phyloP scores from a whole-genome alignment of 2,329 filamentous ascomycete species.

The Sporothrix brasiliensis region DNA sequence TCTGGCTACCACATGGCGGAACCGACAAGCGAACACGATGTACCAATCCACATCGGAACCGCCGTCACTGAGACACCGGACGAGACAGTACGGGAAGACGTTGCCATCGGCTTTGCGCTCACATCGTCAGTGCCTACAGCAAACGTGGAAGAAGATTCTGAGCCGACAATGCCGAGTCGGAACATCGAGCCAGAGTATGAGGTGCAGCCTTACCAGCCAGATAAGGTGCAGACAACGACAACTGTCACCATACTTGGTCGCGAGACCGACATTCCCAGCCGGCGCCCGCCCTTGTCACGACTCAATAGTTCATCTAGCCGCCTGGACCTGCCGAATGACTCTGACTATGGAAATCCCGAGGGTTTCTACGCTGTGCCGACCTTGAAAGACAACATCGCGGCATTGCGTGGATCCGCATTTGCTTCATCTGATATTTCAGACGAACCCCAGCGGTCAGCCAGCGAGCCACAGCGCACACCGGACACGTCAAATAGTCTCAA shows the following conservation, averaged over 20 bases:
- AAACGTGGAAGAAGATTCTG: background rate
- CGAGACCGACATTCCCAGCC: conserved; percentile 46
- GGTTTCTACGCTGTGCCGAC: conserved; percentile 43
- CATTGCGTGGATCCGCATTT: conserved; percentile 43
- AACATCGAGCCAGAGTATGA: conserved; percentile 43
- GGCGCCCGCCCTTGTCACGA: conserved; percentile 29
- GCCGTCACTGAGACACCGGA: conserved; percentile 1
- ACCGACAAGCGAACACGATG: background rate
- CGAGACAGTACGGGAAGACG: background rate
- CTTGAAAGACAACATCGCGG: conserved; percentile 43
- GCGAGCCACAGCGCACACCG: conserved; percentile 41
- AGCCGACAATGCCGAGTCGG: conserved; percentile 1
- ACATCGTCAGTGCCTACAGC: background rate
- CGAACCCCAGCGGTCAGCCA: conserved; percentile 38
- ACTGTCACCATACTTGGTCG: conserved; percentile 56
- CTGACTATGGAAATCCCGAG: conserved; percentile 38
- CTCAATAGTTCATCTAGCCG: conserved; percentile 28
- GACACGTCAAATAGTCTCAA: conserved; percentile 52
- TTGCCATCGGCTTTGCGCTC: conserved; percentile 6
- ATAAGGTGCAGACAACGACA: conserved; percentile 52
- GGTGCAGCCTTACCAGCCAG: conserved; percentile 46
- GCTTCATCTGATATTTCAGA: conserved; percentile 42
- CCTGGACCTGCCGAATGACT: conserved; percentile 27
- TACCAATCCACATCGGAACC: background rate
- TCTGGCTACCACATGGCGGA: background rate